phyloP scores from a whole-genome alignment of 2,329 filamentous ascomycete species.

The Sordariomycetes sp. region DNA sequence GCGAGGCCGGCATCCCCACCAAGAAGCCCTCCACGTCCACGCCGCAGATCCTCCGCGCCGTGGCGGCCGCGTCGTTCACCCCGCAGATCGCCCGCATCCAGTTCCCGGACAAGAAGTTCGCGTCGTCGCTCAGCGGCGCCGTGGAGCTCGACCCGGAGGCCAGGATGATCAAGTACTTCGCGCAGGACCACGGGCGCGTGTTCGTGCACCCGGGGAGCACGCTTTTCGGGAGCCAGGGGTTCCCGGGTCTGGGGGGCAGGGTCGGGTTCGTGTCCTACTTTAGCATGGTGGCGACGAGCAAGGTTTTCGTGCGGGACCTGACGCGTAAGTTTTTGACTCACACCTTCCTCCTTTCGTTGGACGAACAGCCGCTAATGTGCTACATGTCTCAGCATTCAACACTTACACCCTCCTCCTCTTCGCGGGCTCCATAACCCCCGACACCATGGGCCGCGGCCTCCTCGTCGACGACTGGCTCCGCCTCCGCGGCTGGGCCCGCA shows the following conservation, averaged over 20 bases:
- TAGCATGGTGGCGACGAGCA: constrained; percentile 81
- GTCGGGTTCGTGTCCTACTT: constrained; percentile 72
- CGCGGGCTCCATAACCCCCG: constrained; percentile 71
- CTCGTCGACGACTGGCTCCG: constrained; percentile 85
- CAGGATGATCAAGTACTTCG: constrained; percentile 84
- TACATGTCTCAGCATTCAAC: constrained; percentile 56
- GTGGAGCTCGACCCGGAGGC: constrained; percentile 92
- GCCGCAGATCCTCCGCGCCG: constrained; percentile 46
- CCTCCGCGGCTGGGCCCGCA: constrained; percentile 84
- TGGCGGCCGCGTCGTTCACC: constrained; percentile 63
- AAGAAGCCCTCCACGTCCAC: neutral
- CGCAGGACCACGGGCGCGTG: constrained; percentile 72
- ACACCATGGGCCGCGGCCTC: constrained; percentile 77
- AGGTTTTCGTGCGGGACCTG: constrained; percentile 83
- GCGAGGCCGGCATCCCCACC: constrained; percentile 67
- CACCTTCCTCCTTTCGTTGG: neutral
- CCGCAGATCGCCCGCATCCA: constrained; percentile 89
- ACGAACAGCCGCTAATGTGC: neutral
- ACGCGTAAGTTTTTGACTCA: constrained; percentile 55
- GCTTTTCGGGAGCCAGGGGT: constrained; percentile 72
- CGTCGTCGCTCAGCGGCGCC: constrained; percentile 73
- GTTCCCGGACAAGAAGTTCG: constrained; percentile 93
- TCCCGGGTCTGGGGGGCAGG: constrained; percentile 54
- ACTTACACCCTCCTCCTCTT: constrained; percentile 83
- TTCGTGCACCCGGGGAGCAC: constrained; percentile 89